Evolutionary conservation across 495 filamentous ascomycete species (phyloP).

Genomic region (Clavariopsis aquatica): DNA sequence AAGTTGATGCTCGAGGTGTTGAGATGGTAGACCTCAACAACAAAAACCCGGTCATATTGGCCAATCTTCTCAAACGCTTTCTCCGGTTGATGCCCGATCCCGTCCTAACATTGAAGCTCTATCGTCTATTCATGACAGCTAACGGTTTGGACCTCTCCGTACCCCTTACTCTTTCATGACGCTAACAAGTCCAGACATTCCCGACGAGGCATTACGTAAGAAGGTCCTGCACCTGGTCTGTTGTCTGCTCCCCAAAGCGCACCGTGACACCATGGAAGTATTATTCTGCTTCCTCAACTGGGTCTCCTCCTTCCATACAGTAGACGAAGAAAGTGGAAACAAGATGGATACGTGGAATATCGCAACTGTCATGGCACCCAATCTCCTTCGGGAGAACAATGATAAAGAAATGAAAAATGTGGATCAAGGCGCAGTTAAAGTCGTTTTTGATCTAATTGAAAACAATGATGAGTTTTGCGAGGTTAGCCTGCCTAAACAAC

Average conservation of each 20-base stretch:
- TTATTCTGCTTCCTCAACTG: constrained; percentile 96
- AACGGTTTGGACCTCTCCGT: constrained; percentile 62
- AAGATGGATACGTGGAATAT: constrained; percentile 99
- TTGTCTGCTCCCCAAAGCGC: constrained; percentile 87
- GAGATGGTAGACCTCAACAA: constrained; percentile 78
- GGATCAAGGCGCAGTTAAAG: constrained; percentile 68
- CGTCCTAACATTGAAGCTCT: constrained; percentile 90
- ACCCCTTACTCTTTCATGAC: not conserved
- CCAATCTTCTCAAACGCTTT: constrained; percentile 93
- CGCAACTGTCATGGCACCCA: constrained; percentile 96
- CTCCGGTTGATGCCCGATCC: constrained; percentile 94
- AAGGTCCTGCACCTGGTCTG: constrained; percentile 88
- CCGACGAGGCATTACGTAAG: constrained; percentile 76
- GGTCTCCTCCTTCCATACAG: constrained; percentile 94
- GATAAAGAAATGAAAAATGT: constrained; percentile 54
- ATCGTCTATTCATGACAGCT: constrained; percentile 83
- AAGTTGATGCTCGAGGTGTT: constrained; percentile 77
- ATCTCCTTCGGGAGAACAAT: constrained; percentile 79
- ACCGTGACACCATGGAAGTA: constrained; percentile 93
- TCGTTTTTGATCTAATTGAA: constrained; percentile 82
- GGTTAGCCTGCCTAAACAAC: constrained; percentile 57
- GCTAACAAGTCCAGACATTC: constrained; percentile 61
- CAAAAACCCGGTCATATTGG: constrained; percentile 88
- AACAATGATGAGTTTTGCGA: constrained; percentile 96
- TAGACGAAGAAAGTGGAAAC: constrained; percentile 88